Percentiles rank a stretch among this genome's conserved stretches.
Conservation (phyloP, 2,329 filamentous ascomycete species). For the Exophiala dermatitidis region DNA sequence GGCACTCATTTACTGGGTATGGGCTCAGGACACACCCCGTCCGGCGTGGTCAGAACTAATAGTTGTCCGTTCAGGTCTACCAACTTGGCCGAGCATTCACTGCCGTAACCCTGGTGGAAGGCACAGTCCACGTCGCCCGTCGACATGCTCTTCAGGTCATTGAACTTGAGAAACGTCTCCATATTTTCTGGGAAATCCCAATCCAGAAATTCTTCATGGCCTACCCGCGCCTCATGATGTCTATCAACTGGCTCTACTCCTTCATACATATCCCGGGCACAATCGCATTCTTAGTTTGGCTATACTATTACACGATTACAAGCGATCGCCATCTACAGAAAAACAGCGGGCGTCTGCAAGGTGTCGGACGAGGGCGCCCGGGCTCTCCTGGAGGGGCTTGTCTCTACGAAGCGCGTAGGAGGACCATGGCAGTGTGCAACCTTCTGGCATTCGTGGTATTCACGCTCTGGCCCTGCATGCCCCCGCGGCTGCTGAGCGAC, state of each 20-base stretch:
- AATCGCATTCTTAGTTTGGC: slow-evolving; percentile 59
- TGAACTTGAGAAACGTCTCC: slow-evolving; percentile 56
- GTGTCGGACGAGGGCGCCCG: slow-evolving; percentile 27
- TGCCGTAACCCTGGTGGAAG: slow-evolving; percentile 60
- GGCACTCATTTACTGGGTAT: slow-evolving; percentile 69
- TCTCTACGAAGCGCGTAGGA: slow-evolving; percentile 50
- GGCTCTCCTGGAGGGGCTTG: slow-evolving; percentile 43
- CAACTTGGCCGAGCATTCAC: slow-evolving; percentile 67
- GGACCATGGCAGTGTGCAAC: slow-evolving; percentile 54
- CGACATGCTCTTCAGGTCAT: slow-evolving; percentile 62
- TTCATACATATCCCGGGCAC: slow-evolving; percentile 74
- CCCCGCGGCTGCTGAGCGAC: slow-evolving; percentile 51
- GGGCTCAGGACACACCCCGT: slow-evolving; percentile 26
- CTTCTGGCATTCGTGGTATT: slow-evolving; percentile 54
- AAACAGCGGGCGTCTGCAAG: slow-evolving; percentile 34
- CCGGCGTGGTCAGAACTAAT: not conserved
- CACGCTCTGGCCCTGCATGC: slow-evolving; percentile 56
- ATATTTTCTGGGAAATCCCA: slow-evolving; percentile 58
- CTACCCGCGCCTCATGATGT: slow-evolving; percentile 53
- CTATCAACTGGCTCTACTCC: slow-evolving; percentile 66
- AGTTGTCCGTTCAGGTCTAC: slow-evolving; percentile 50
- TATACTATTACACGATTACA: slow-evolving; percentile 65
- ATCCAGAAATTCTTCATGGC: slow-evolving; percentile 54
- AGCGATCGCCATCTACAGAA: slow-evolving; percentile 44
- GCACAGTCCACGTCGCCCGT: slow-evolving; percentile 61